Evolutionary conservation across 129 eudicot species (phyloP), one percentile per base, ranked within the genome.

Genomic region (Artemisia annua): DNA sequence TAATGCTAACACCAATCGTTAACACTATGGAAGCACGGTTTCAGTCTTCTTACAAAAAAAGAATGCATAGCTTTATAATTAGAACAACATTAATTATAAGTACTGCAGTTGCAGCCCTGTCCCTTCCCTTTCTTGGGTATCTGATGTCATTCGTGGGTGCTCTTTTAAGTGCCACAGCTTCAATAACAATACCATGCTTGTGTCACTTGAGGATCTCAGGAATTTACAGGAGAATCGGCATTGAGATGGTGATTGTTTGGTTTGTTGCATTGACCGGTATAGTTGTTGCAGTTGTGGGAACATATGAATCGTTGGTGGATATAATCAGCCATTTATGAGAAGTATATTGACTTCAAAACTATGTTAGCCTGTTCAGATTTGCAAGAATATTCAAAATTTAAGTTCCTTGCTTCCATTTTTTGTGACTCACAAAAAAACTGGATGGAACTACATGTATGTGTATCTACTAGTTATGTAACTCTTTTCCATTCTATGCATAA

Each of bases 181-280:
- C 96, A 11, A 78, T 85, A 49, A 28, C 78, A 48, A 68, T 91
- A 17, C 97, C 97, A 10, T 86, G 96, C 69, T 61, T 81, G 60
- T 91, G 94, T 68, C 88, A 77, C 84, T 73, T 91, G 77, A 91
- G 83, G 91, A 88, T 91, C 63, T 80, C 86, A 2, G 87, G 89
- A 1, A 67, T 22, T 20, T 71, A 81, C 51, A 70, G 67, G 44
- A 78, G 77, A 66, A 19, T 82, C 59, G 86, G 91, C 24, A 39
- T 79, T 16, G 89, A 91, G 75, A 11, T 48, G 59, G 71, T 80
- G n/a, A 18, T 59, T 35, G 73, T 88, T 20, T 35, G 69, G 20
- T 32, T 81, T 15, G 69, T 79, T 59, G 69, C 56, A n/a, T 13
- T 57, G 16, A 56, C 46, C 14, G 56, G 66, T 15, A 20, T 57